Evolutionary conservation across 768 basidiomycete genomes (phyloP).

Genomic region (Daedaleopsis sinensis): DNA sequence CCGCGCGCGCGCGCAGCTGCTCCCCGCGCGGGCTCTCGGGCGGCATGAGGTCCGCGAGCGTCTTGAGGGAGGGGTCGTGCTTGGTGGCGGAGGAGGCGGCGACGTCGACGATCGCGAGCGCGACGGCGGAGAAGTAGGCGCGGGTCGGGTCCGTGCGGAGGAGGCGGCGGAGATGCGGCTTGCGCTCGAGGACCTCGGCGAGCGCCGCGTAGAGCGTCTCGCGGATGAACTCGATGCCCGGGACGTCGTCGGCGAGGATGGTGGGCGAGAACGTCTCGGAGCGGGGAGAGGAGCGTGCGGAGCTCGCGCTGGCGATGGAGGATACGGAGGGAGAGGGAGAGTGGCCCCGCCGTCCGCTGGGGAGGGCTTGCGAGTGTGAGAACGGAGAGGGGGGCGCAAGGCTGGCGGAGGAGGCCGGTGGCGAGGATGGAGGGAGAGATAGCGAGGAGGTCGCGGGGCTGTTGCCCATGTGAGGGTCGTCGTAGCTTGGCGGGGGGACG

Average conservation of each 20-base stretch:
- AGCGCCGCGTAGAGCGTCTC: slow-evolving; percentile 87
- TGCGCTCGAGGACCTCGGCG: slow-evolving; percentile 64
- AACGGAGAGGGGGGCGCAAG: slow-evolving; percentile 26
- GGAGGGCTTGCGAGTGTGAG: slow-evolving; percentile 20
- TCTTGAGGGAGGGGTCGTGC: slow-evolving; percentile 38
- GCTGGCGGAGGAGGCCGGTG: slow-evolving; percentile 27
- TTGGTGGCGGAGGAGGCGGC: slow-evolving; percentile 51
- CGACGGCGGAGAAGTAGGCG: slow-evolving; percentile 80
- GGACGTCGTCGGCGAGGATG: slow-evolving; percentile 41
- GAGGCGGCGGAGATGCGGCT: slow-evolving; percentile 54
- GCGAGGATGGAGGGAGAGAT: slow-evolving; percentile 5
- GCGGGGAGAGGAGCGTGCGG: slow-evolving; percentile 20
- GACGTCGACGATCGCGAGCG: slow-evolving; percentile 73
- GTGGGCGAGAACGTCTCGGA: slow-evolving; percentile 31
- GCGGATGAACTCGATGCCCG: slow-evolving; percentile 78
- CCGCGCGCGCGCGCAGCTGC: slow-evolving; percentile 1
- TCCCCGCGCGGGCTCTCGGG: slow-evolving; percentile 38
- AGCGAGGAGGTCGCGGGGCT: slow-evolving; percentile 25
- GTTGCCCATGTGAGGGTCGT: slow-evolving; percentile 27
- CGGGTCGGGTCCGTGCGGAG: slow-evolving; percentile 66
- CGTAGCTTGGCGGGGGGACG: slow-evolving; percentile 72
- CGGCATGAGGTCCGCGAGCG: slow-evolving; percentile 18
- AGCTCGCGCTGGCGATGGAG: slow-evolving; percentile 33
- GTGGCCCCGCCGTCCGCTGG: slow-evolving; percentile 15
- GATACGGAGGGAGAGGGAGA: slow-evolving; percentile 26